A percentile compares a stretch with the other conserved stretches of the same genome.
These are phyloP conservation scores for Fagus crenata DNA, from an alignment of 306 rosid genomes.

Conservation along the genomic window DNA sequence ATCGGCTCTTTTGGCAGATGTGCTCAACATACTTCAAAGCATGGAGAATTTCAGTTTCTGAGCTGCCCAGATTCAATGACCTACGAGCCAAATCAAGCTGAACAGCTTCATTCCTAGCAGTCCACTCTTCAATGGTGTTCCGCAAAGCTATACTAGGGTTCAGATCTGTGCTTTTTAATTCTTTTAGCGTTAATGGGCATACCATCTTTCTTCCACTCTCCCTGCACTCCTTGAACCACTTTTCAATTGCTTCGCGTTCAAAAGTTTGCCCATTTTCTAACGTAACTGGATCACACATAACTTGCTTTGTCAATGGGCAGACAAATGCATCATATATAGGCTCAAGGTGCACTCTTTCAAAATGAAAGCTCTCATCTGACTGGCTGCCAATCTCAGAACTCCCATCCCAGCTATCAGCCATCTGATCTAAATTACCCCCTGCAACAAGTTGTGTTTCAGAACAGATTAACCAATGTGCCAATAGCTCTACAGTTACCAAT, in stretches of 20 bases:
- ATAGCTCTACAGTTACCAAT: background rate
- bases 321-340: slow-evolving; percentile 88
- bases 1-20: slow-evolving; percentile 66
- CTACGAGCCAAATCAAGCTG: slow-evolving; percentile 92
- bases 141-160: slow-evolving; percentile 96
- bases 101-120: slow-evolving; percentile 88
- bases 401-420: slow-evolving; percentile 91
- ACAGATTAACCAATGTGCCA: background rate
- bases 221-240: slow-evolving; percentile 92
- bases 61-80: slow-evolving; percentile 60
- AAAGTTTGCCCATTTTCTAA: slow-evolving; percentile 87
- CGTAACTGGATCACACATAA: slow-evolving; percentile 92
- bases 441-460: slow-evolving; percentile 28
- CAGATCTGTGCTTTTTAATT: slow-evolving; percentile 60
- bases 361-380: slow-evolving; percentile 77
- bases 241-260: slow-evolving; percentile 89
- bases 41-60: slow-evolving; percentile 69
- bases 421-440: slow-evolving; percentile 43
- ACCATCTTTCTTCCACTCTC: slow-evolving; percentile 78
- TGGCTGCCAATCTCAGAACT: slow-evolving; percentile 75
- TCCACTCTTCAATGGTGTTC: slow-evolving; percentile 99
- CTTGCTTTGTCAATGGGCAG: slow-evolving; percentile 91
- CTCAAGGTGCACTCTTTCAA: slow-evolving; percentile 76
- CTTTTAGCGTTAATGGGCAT: slow-evolving; percentile 78
- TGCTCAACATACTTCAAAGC: slow-evolving; percentile 69